Evolutionary conservation across 371 early-diverging fungal genomes (phyloP).

Genomic region (Apophysomyces sp.): DNA sequence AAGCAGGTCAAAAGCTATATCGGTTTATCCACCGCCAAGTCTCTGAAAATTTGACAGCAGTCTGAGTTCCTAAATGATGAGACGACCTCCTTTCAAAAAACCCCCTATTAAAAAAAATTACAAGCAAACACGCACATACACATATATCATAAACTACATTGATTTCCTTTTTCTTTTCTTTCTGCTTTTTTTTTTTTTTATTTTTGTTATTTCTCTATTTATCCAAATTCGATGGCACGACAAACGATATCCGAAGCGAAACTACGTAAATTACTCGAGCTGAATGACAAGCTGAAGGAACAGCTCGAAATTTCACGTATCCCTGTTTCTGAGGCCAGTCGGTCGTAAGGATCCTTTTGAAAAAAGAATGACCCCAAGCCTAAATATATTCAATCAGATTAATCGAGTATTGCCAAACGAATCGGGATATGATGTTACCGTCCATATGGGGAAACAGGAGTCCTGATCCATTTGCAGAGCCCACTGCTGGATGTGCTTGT

Average conservation of each 20-base stretch:
- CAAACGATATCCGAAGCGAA: conserved; percentile 41
- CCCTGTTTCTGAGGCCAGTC: background rate
- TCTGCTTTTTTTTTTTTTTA: background rate
- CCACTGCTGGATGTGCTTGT: conserved; percentile 42
- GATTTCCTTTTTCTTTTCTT: background rate
- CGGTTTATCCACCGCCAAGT: conserved; percentile 46
- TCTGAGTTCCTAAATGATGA: background rate
- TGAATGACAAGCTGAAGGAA: conserved; percentile 48
- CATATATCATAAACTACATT: background rate
- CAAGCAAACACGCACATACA: no score
- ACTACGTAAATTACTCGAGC: conserved; percentile 39
- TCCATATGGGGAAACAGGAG: conserved; percentile 43
- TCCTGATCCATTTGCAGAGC: conserved; percentile 49
- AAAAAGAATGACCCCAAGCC: background rate
- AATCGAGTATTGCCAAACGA: conserved; percentile 49
- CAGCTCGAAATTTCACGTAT: conserved; percentile 48
- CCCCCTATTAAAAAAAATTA: background rate
- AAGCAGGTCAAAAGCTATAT: conserved; percentile 50
- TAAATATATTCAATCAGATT: conserved; percentile 14
- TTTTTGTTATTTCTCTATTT: background rate
- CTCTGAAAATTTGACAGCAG: background rate
- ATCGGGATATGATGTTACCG: conserved; percentile 44
- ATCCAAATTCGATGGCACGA: conserved; percentile 9
- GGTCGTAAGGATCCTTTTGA: background rate
- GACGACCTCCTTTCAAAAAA: background rate